phyloP scores from a whole-genome alignment of 257 asterid genomes.

The Cinchona pubescens region DNA sequence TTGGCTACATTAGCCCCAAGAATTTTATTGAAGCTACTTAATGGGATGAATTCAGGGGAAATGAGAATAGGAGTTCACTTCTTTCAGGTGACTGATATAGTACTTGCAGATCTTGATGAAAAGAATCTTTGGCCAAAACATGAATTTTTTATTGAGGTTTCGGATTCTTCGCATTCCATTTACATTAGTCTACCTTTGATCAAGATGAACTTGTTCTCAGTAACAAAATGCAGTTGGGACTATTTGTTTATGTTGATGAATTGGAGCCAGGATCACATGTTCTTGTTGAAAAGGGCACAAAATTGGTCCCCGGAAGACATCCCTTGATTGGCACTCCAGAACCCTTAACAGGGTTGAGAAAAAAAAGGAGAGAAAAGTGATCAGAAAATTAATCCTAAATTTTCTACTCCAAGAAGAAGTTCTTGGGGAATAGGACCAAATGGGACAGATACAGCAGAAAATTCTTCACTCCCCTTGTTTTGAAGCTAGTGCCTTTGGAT shows the following conservation, averaged over 20 bases:
- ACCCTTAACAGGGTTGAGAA: constrained; percentile 74
- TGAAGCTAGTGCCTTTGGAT: constrained; percentile 83
- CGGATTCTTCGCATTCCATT: constrained; percentile 86
- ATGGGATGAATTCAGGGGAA: constrained; percentile 69
- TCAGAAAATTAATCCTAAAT: constrained; percentile 19
- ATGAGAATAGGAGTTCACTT: constrained; percentile 79
- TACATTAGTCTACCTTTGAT: constrained; percentile 72
- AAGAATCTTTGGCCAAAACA: constrained; percentile 72
- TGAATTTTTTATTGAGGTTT: constrained; percentile 74
- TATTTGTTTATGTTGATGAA: constrained; percentile 71
- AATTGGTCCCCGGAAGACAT: constrained; percentile 79
- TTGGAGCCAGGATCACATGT: constrained; percentile 91
- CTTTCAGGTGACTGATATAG: constrained; percentile 89
- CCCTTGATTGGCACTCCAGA: constrained; percentile 87
- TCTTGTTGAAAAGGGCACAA: constrained; percentile 68
- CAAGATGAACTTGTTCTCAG: constrained; percentile 90
- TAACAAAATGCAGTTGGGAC: constrained; percentile 85
- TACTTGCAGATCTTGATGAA: constrained; percentile 91
- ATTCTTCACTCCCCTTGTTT: constrained; percentile 48
- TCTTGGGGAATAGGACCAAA: constrained; percentile 66
- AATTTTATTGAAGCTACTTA: constrained; percentile 63
- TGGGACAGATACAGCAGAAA: constrained; percentile 24
- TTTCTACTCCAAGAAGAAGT: constrained; percentile 65
- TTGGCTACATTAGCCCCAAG: constrained; percentile 91
- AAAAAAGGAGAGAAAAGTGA: constrained; percentile 55